Evolutionary conservation across 768 basidiomycete species (phyloP), one percentile per base, ranked within the genome.

Genomic region (Pleurotus salmoneostramineus): DNA sequence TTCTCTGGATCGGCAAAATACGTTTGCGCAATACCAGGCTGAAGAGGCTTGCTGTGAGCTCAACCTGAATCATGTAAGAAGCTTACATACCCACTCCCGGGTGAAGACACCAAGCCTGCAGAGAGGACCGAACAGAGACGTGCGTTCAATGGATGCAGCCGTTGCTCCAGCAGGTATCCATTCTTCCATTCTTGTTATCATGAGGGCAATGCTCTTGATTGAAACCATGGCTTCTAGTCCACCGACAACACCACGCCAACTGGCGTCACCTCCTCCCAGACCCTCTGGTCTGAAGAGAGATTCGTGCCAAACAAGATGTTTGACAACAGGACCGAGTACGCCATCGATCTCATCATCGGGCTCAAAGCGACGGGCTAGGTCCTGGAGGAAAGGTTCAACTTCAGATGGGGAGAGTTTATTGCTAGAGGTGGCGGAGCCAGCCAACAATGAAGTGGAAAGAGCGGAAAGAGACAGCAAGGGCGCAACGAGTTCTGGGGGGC

Each of bases 1-100:
- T 88, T 87, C n/a, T 86, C 85, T 0, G 91, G 85, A 33, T 95
- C 88, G 0, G 92, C 84, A 71, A 97, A 98, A 67, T 95, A 97
- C 0, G 83, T 81, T 58, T 82, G 76, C 2, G 88, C 81, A 55
- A 98, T 84, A 8, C 73, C 73, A 7, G 92, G 92, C 95, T 95
- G 64, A 40, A 40, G 48, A 50, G 52, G 59, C 47, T 10, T 10
- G 8, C 21, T 27, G 21, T 27, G 21, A 27, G 21, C 21, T 27
- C 21, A 27, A 27, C 21, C 21, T 27, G 21, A 27, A 27, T 27
- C 21, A 27, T 27, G 21, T 27, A 27, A 27, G 21, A 27, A 27
- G 21, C 21, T 27, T 27, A 47, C 32, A 58, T 67, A 95, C 89
- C 87, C 93, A 95, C 80, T 98, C 91, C 56, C 84, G 74, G n/a